Conservation (phyloP, 345 rosid genomes). For the Melaleuca quinquenervia region DNA sequence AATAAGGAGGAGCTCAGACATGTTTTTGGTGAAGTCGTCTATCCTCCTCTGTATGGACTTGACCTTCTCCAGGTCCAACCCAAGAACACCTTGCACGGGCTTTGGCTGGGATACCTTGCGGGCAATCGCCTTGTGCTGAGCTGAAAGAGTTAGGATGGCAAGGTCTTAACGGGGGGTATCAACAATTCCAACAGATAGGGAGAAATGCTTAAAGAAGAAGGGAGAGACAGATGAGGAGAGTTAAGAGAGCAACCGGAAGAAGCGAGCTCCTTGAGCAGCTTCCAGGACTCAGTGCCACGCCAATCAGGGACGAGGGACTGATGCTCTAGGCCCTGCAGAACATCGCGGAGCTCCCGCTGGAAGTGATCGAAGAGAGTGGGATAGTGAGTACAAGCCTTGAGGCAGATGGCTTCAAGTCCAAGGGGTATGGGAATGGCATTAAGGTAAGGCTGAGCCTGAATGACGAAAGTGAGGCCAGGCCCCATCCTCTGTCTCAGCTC, state of each 20-base stretch:
- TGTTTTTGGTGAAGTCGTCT: conserved; percentile 48
- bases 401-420: conserved; percentile 69
- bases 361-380: conserved; percentile 89
- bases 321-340: conserved; percentile 54
- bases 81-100: conserved; percentile 66
- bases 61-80: conserved; percentile 68
- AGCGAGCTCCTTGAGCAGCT: conserved; percentile 86
- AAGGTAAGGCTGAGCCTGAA: conserved; percentile 79
- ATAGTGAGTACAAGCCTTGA: conserved; percentile 83
- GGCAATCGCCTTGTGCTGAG: conserved; percentile 80
- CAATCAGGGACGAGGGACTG: conserved; percentile 46
- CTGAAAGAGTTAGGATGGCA: conserved; percentile 26
- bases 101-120: conserved; percentile 56
- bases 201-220: neutral
- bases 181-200: neutral
- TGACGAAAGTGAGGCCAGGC: conserved; percentile 87
- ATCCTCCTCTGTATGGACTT: conserved; percentile 69
- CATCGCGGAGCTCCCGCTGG: conserved; percentile 81
- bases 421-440: conserved; percentile 80
- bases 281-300: conserved; percentile 73
- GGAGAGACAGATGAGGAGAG: neutral
- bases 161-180: neutral
- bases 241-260: conserved; percentile 44
- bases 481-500: conserved; percentile 67
- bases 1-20: conserved; percentile 80